Base-by-base conservation (phyloP, 768 basidiomycete species). In the Clitopilus hobsonii region DNA sequence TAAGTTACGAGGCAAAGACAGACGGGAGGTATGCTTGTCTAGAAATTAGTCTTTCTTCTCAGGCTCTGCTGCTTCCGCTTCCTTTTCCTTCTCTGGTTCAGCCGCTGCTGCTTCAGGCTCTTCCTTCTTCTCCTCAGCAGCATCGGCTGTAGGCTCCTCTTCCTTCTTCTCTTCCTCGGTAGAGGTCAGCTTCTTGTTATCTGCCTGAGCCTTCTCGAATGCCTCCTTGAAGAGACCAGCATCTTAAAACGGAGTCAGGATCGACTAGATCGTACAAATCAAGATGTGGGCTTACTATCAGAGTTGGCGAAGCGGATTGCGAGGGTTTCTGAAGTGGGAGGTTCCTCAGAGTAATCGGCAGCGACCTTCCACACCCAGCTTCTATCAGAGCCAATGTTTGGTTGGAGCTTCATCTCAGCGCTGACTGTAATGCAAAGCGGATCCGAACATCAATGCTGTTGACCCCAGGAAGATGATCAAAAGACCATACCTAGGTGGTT, bases 331-430 rank as follows among this genome's bases (percentile, higher is more conserved):
- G 94, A 70, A 45, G 92, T 89, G 22, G 96, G 84, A 47, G 91
- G 93, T 52, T 80, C 77, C 69, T 99, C 97, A 52, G 96, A 85
- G 68, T 91, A 95, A 71, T 99, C 97, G 24, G 96, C 96, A 52
- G 85, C 82, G 52, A 96, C 94, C 71, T 97, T 96, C 89, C 91
- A 98, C 28, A 99, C 95, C 97, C 97, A 98, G 64, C 94, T 96
- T 73, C 97, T 84, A 78, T 99, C 97, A 51, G 95, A 98, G 51
- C 95, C 96, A 64, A 98, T 92, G 74, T 98, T 98, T 65, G 95
- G 92, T 68, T 96, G 93, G 61, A 99, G 86, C 63, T 76, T 84
- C 93, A 98, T 98, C 60, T 97, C 94, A 38, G 79, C 58, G 23
- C 90, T 74, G 69, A 98, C 96, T 98, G 62, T 27, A 2, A 6